phyloP scores from a whole-genome alignment of 805 yeast genomes.

The Yarrowia sp. region DNA sequence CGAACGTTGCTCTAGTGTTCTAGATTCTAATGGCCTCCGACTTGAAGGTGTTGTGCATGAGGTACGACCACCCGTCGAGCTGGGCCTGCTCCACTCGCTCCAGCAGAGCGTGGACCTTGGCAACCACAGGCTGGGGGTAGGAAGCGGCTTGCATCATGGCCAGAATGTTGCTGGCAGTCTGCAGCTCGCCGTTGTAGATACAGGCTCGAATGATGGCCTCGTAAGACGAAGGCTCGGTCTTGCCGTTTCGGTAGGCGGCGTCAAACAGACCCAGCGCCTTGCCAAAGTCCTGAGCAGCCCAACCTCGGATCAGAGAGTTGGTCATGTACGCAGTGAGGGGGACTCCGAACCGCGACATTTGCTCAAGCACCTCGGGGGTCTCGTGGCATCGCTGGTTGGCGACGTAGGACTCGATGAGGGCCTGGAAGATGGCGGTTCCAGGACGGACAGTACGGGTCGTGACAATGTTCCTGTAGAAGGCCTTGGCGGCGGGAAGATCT shows the following conservation, averaged over 20 bases:
- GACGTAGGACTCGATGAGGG: constrained; percentile 52
- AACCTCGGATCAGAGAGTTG: constrained; percentile 49
- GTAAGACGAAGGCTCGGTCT: constrained; percentile 50
- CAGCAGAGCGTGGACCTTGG: constrained; percentile 43
- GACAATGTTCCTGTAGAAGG: constrained; percentile 49
- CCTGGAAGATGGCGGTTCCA: constrained; percentile 52
- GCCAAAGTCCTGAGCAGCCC: constrained; percentile 48
- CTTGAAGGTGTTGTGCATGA: constrained; percentile 39
- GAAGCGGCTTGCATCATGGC: constrained; percentile 43
- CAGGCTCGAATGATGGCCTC: constrained; percentile 50
- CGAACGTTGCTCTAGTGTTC: constrained; percentile 33
- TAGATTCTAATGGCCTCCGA: constrained; percentile 34
- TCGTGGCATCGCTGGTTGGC: constrained; percentile 48
- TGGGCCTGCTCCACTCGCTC: constrained; percentile 15
- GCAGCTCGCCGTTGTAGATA: constrained; percentile 44
- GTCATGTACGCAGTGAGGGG: constrained; percentile 49
- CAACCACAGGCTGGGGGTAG: constrained; percentile 49
- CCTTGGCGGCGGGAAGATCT: constrained; percentile 50
- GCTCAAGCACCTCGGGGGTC: constrained; percentile 47
- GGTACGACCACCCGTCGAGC: constrained; percentile 17
- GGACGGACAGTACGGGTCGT: constrained; percentile 49
- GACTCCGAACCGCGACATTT: constrained; percentile 49
- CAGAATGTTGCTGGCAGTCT: constrained; percentile 44
- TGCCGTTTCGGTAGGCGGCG: constrained; percentile 42
- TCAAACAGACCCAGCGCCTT: constrained; percentile 47